Base-by-base conservation (phyloP, 1,139 yeast species). In the Lodderomyces oxycetoniae region DNA sequence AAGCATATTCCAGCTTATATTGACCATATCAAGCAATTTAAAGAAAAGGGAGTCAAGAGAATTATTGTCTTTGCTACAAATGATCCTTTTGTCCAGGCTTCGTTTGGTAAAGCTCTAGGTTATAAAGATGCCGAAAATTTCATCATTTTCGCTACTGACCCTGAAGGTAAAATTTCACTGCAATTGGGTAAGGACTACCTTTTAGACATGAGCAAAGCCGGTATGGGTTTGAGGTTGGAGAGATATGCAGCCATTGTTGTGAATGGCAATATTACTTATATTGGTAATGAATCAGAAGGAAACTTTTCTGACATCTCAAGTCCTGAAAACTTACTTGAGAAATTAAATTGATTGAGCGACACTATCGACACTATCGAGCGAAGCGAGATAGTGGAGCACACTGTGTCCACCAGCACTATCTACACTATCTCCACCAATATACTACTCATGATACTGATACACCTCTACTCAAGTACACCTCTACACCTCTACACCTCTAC, bases 1-100 rank as follows among this genome's bases (percentile, higher is more conserved):
- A 66, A 71, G 47, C 95, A 88, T 59, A 76, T 87, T 45, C 96
- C 96, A 17, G 85, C 79, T 12, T 85, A 69, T 60, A 61, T 87
- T 41, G 57, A 64, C 35, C 63, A 74, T 36, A 50, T 72, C 35
- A 55, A 55, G 8, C 73, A 78, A 37, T 68, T 82, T 47, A 71
- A 75, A 59, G 62, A 67, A 34, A 81, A 80, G 59, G 86, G 88
- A 16, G 84, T 83, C 28, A 85, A 79, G 54, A 76, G 74, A 50
- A 67, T 88, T 35, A 67, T 86, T 39, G 81, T 87, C 21, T 55
- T 85, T 40, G 74, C 93, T 34, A 83, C 85, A 40, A 88, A 87
- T 60, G 87, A 84, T 49, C 85, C 96, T 20, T 86, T 86, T 54
- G 93, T 87, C 38, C 66, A 68, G 56, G 63, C 74, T 43, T 93